These are phyloP conservation scores for Neohortaea acidophila DNA, from an alignment of 495 filamentous ascomycete genomes.

Conservation along the genomic window DNA sequence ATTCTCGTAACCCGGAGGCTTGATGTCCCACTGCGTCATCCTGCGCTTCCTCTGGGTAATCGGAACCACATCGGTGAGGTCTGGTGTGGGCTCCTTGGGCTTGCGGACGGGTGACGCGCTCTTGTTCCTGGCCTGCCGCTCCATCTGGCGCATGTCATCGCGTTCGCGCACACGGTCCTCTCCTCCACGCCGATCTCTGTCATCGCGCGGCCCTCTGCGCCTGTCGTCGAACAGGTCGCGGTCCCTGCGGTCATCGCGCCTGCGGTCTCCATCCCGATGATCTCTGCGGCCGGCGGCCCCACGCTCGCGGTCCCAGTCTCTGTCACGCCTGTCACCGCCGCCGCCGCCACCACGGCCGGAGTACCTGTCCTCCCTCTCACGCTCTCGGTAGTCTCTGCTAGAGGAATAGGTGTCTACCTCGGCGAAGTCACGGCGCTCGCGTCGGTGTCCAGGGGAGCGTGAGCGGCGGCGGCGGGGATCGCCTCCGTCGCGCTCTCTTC, in stretches of 20 bases:
- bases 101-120: constrained; percentile 63
- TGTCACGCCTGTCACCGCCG: constrained; percentile 19
- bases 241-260: constrained; percentile 34
- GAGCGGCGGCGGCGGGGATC: constrained; percentile 10
- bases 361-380: constrained; percentile 83
- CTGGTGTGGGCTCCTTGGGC: constrained; percentile 88
- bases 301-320: constrained; percentile 31
- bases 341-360: constrained; percentile 22
- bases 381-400: constrained; percentile 75
- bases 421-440: constrained; percentile 37
- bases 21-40: constrained; percentile 98
- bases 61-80: constrained; percentile 69
- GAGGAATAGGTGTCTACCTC: constrained; percentile 82
- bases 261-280: constrained; percentile 50
- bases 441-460: constrained; percentile 13
- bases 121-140: constrained; percentile 48
- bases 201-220: constrained; percentile 27
- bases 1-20: constrained; percentile 94
- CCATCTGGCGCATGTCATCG: constrained; percentile 33
- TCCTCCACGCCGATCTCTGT: constrained; percentile 19
- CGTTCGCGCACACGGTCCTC: constrained; percentile 24
- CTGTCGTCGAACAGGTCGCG: constrained; percentile 22
- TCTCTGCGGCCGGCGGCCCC: constrained; percentile 43
- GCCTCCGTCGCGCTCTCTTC: constrained; percentile 13
- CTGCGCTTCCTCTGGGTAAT: constrained; percentile 73